A percentile compares a stretch with the other conserved stretches of the same genome.
Conservation (phyloP, 768 basidiomycete genomes). For the Boletus barrowsii region DNA sequence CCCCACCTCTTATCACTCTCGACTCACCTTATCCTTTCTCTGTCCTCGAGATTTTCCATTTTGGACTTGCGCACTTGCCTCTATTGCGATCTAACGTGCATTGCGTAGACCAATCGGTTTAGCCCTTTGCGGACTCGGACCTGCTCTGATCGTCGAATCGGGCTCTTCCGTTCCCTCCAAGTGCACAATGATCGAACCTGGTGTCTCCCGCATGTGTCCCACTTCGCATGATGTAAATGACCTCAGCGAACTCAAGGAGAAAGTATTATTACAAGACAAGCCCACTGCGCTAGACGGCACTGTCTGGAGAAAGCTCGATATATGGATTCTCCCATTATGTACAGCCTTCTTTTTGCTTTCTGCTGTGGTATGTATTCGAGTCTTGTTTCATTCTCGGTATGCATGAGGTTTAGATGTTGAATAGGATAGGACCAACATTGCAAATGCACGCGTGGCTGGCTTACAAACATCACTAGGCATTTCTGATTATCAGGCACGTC, state of each 20-base stretch:
- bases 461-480: constrained; percentile 45
- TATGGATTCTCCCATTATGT: constrained; percentile 46
- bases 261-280: constrained; percentile 9
- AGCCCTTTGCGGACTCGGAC: too few species aligned
- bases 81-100: too few species aligned
- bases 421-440: constrained; percentile 46
- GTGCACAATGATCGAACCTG: neutral
- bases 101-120: too few species aligned
- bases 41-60: too few species aligned
- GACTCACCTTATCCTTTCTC: too few species aligned
- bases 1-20: too few species aligned
- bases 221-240: neutral
- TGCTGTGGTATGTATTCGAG: constrained; percentile 40
- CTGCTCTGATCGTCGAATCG: neutral
- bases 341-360: constrained; percentile 48
- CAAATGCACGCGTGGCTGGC: constrained; percentile 60
- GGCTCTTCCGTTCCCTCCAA: neutral
- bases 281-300: constrained; percentile 28
- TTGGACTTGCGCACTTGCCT: too few species aligned
- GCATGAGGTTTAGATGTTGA: neutral
- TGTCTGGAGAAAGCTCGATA: constrained; percentile 50
- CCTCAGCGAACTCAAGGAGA: neutral
- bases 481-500: constrained; percentile 24
- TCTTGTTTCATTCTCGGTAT: neutral
- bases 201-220: neutral